phyloP scores from a whole-genome alignment of 2,329 filamentous ascomycete genomes.

The Teratosphaeria zuluensis region DNA sequence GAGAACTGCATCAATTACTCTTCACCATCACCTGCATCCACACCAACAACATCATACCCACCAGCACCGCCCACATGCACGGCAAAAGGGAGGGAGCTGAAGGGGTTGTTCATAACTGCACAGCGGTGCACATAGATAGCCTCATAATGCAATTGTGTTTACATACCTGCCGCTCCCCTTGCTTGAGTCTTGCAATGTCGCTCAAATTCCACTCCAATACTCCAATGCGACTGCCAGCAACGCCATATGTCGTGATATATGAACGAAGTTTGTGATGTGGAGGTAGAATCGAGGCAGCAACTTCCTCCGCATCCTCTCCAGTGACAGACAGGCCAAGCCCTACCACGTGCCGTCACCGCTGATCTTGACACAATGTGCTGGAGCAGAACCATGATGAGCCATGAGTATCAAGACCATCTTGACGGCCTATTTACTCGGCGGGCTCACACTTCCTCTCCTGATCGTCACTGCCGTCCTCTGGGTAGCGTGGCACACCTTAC shows the following conservation, averaged over 20 bases:
- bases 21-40: neutral
- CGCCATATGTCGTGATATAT: too few species aligned
- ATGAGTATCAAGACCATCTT: constrained; percentile 48
- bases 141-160: too few species aligned
- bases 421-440: constrained; percentile 72
- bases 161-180: too few species aligned
- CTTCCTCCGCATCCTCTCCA: too few species aligned
- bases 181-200: too few species aligned
- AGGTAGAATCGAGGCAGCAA: too few species aligned
- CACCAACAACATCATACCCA: neutral
- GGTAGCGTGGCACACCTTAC: neutral
- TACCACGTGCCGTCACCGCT: neutral
- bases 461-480: constrained; percentile 51
- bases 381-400: neutral
- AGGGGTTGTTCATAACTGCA: neutral
- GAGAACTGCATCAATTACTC: neutral
- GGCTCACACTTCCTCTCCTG: constrained; percentile 77
- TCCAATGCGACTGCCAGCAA: too few species aligned
- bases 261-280: too few species aligned
- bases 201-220: too few species aligned
- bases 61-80: neutral
- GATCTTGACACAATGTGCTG: neutral
- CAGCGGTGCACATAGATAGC: too few species aligned
- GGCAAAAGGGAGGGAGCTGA: neutral
- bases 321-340: neutral